phyloP scores from a whole-genome alignment of 1,139 yeast genomes.

The Sugiyamaella neomexicana region DNA sequence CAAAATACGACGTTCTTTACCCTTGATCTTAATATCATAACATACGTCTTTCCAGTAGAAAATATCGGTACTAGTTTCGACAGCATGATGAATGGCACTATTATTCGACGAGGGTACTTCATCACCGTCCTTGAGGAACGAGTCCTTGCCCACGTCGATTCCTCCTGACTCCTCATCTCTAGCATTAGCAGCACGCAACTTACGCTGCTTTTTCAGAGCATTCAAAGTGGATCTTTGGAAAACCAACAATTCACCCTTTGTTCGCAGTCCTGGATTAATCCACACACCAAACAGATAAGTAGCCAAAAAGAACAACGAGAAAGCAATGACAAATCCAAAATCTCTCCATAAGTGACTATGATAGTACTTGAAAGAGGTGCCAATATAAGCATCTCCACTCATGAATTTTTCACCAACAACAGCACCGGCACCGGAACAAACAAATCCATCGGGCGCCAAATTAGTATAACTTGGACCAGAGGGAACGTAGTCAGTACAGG shows the following conservation, averaged over 20 bases:
- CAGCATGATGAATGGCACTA: slow-evolving; percentile 23
- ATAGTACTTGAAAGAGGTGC: slow-evolving; percentile 49
- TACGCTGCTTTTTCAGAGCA: slow-evolving; percentile 34
- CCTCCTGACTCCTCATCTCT: slow-evolving; percentile 33
- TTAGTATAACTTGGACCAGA: slow-evolving; percentile 48
- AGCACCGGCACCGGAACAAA: slow-evolving; percentile 68
- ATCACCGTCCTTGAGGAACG: slow-evolving; percentile 26
- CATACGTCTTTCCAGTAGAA: slow-evolving; percentile 82
- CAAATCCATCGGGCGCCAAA: slow-evolving; percentile 42
- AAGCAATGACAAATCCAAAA: slow-evolving; percentile 67
- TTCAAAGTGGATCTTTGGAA: slow-evolving; percentile 54
- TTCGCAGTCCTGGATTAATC: slow-evolving; percentile 69
- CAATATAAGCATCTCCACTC: slow-evolving; percentile 58
- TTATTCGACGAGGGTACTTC: slow-evolving; percentile 24
- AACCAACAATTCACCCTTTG: slow-evolving; percentile 78
- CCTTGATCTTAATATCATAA: slow-evolving; percentile 67
- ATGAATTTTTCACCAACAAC: slow-evolving; percentile 56
- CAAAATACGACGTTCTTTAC: slow-evolving; percentile 57
- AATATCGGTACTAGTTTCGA: slow-evolving; percentile 44
- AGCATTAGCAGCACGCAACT: slow-evolving; percentile 30
- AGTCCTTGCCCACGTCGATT: slow-evolving; percentile 17
- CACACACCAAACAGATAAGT: slow-evolving; percentile 62
- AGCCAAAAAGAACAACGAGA: slow-evolving; percentile 53
- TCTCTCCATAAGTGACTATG: slow-evolving; percentile 79
- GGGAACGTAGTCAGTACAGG: slow-evolving; percentile 53